Base-by-base conservation (phyloP, 106 monocot species). In the Platanthera guangdongensis region DNA sequence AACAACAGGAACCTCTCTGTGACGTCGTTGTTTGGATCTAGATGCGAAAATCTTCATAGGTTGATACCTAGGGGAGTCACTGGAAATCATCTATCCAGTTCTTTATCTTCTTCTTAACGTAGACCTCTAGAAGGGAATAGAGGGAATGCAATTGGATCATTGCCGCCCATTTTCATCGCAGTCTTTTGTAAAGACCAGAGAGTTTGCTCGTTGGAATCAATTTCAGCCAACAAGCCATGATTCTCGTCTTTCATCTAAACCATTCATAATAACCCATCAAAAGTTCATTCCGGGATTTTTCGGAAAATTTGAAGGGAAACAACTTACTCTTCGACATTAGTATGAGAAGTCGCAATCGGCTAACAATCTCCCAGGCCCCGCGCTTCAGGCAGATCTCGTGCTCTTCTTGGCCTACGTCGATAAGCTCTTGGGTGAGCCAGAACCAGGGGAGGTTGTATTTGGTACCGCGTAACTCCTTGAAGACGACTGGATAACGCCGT, bases 51-150 rank as follows among this genome's bases (percentile, higher is more conserved):
- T 82, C 84, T 68, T 90, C 83, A 50, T 92, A 95, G 7, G 92
- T 88, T 13, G 95, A 95, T 6, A 92, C 53, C 45, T 95, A 92
- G 0, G 84, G 84, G 9, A 90, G 71, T 21, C 64, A 84, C 77
- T 92, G 95, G 69, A 95, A 89, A 7, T 64, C 80, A 32, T 86
- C 88, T 69, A 90, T 14, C 95, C 92, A 95, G 6, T 63, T 12
- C 47, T 80, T 78, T 18, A 95, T 83, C 81, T 92, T 95, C 71
- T 68, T 22, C 83, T 92, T 95, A 73, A 19, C 92, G 74, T 46
- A 95, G 60, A 4, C 95, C 95, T 57, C 90, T 92, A 0, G 90
- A 92, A 18, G 86, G 95, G 57, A 84, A 95, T 14, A 95, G 75
- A 2, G 90, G 95, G 78, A 92, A 86, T 2, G 70, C 9, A 39